A percentile compares a stretch with the other conserved stretches of the same genome.
Evolutionary conservation across 2,329 filamentous ascomycete species (phyloP).

Genomic region (Cladorrhinum sp.): DNA sequence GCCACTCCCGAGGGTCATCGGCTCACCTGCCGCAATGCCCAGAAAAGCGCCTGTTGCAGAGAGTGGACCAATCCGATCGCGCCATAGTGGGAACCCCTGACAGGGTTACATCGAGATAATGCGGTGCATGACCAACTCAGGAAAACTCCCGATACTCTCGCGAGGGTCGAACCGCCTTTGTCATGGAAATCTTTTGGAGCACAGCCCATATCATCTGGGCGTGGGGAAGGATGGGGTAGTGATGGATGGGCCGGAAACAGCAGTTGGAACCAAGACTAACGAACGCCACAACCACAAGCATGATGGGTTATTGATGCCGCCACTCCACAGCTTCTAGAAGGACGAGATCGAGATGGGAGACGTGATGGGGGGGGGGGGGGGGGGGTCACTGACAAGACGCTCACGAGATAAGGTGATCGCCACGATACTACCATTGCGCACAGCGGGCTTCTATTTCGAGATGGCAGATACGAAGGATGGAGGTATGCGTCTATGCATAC

Average conservation of each 20-base stretch:
- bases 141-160: constrained; percentile 2
- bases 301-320: too few relatives aligned
- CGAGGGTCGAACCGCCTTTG: not conserved
- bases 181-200: not conserved
- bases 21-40: constrained; percentile 6
- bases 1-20: constrained; percentile 12
- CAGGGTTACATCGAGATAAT: constrained; percentile 20
- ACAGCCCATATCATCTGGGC: not conserved
- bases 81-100: constrained; percentile 16
- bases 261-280: not conserved
- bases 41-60: not conserved
- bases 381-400: not conserved
- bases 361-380: not conserved
- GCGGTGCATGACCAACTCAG: constrained; percentile 11
- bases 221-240: not conserved
- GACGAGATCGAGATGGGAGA: not conserved
- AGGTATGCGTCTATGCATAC: not conserved
- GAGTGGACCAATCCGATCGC: constrained; percentile 18
- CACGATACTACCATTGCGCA: not conserved
- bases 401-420: constrained; percentile 9
- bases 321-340: constrained; percentile 5
- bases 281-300: constrained; percentile 7
- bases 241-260: not conserved
- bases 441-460: not conserved
- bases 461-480: not conserved